Evolutionary conservation across 352 stramenopile species (phyloP).

Genomic region (Blastocystis sp.): DNA sequence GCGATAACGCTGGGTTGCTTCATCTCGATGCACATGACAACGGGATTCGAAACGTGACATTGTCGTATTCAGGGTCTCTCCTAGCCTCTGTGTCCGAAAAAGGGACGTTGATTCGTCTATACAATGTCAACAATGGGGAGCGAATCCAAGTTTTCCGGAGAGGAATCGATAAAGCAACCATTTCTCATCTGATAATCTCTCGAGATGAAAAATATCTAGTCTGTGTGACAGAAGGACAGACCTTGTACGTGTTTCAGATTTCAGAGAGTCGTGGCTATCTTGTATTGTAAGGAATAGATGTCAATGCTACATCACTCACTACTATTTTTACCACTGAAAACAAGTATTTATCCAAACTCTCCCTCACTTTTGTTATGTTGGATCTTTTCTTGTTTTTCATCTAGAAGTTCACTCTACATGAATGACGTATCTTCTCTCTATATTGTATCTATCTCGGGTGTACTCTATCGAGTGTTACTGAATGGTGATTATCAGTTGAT

Average conservation of each 20-base stretch:
- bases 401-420: conserved; percentile 5
- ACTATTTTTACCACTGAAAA: conserved; percentile 8
- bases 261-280: neutral
- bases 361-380: neutral
- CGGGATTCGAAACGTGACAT: neutral
- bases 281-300: neutral
- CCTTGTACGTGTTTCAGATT: neutral
- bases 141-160: conserved; percentile 1
- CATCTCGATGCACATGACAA: conserved; percentile 29
- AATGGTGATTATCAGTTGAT: neutral
- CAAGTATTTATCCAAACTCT: neutral
- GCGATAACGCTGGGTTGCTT: neutral
- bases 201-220: conserved; percentile 34
- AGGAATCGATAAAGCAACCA: neutral
- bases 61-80: neutral
- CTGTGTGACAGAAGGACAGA: neutral
- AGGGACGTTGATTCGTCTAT: conserved; percentile 29
- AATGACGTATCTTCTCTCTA: neutral
- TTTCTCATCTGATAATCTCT: neutral
- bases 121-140: neutral
- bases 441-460: neutral
- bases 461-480: neutral
- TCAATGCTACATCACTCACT: neutral
- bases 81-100: conserved; percentile 9
- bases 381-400: neutral